Conservation (phyloP, 1,284 basidiomycete species). For the Pyrrhoderma noxium region DNA sequence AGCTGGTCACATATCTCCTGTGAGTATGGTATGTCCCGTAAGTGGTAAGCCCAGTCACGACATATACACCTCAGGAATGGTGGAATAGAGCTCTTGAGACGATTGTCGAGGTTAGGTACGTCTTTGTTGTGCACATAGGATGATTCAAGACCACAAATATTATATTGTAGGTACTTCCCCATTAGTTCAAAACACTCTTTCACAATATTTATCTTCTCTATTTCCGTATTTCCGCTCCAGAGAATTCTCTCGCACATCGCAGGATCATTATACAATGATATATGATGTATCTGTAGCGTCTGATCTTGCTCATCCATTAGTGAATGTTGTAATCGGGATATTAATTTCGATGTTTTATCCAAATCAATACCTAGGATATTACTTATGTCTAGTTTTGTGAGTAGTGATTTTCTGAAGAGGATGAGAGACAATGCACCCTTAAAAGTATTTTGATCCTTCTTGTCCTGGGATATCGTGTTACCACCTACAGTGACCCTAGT, state of each 20-base stretch:
- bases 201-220: background rate
- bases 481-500: no score
- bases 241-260: background rate
- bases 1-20: background rate
- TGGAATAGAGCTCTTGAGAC: background rate
- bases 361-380: background rate
- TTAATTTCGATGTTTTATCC: no score
- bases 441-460: background rate
- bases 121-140: constrained; percentile 1
- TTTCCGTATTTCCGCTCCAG: background rate
- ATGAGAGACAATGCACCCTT: background rate
- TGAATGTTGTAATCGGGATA: no score
- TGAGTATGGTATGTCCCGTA: background rate
- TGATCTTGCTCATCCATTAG: background rate
- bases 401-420: background rate
- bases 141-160: background rate
- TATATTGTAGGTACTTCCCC: background rate
- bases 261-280: background rate
- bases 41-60: background rate
- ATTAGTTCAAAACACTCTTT: background rate
- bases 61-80: background rate
- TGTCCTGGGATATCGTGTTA: background rate
- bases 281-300: background rate
- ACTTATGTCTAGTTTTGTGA: background rate
- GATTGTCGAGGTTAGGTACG: background rate